These are phyloP conservation scores for Claviceps pazoutovae DNA, from an alignment of 2,329 filamentous ascomycete genomes.

Conservation along the genomic window DNA sequence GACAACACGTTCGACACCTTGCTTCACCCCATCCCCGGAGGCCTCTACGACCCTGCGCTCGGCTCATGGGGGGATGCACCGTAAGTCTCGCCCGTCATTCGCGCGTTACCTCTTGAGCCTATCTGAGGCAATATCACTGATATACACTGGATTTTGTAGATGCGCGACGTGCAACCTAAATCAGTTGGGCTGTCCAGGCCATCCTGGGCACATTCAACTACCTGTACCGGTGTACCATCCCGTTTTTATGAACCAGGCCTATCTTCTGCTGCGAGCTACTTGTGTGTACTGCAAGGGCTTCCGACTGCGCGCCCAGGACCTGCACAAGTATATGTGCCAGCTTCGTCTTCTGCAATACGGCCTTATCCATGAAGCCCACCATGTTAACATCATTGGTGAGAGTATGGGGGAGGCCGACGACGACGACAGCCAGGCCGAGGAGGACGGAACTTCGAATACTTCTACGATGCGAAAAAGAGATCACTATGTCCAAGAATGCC, in stretches of 20 bases:
- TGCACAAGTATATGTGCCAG: constrained; percentile 73
- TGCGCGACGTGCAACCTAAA: constrained; percentile 87
- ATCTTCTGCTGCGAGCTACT: constrained; percentile 71
- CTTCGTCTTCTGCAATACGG: constrained; percentile 76
- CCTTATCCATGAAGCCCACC: constrained; percentile 53
- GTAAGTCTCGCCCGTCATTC: constrained; percentile 30
- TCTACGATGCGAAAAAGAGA: constrained; percentile 38
- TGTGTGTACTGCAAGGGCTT: constrained; percentile 86
- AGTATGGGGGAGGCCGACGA: constrained; percentile 21
- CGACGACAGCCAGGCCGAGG: constrained; percentile 45
- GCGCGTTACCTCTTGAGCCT: too few species aligned
- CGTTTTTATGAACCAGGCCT: constrained; percentile 87
- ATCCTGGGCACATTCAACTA: constrained; percentile 89
- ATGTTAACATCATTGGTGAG: constrained; percentile 39
- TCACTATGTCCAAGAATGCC: constrained; percentile 58
- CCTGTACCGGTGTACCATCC: constrained; percentile 90
- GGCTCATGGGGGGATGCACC: constrained; percentile 77
- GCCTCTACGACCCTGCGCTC: constrained; percentile 82
- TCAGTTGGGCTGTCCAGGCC: constrained; percentile 72
- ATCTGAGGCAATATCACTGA: too few species aligned
- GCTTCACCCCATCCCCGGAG: constrained; percentile 76
- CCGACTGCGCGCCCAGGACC: constrained; percentile 59
- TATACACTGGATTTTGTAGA: constrained; percentile 27
- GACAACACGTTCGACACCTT: constrained; percentile 88
- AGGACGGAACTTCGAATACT: constrained; percentile 44